These are phyloP conservation scores for Dactylis glomerata DNA, from an alignment of 176 grass and related monocot species.

Conservation along the genomic window DNA sequence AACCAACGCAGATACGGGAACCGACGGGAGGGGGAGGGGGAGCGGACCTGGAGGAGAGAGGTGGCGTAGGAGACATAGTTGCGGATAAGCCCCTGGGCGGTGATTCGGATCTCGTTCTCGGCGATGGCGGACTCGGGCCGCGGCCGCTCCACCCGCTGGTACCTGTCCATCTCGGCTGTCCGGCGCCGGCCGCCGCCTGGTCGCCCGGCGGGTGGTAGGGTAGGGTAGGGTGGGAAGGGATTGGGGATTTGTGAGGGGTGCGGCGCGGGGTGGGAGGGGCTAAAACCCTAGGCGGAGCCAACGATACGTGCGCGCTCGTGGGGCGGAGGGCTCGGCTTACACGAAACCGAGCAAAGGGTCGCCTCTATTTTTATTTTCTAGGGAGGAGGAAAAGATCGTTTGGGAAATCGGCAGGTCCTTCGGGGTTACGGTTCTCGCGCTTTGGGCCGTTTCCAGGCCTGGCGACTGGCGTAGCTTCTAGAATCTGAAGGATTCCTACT, in stretches of 20 bases:
- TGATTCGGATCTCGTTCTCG: conserved; percentile 99
- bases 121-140: conserved; percentile 73
- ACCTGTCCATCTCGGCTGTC: conserved; percentile 72
- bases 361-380: conserved; percentile 1
- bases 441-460: conserved; percentile 12
- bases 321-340: conserved; percentile 7
- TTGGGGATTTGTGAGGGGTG: conserved; percentile 36
- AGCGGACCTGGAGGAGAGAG: conserved; percentile 51
- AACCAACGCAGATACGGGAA: background rate
- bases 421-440: conserved; percentile 3
- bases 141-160: conserved; percentile 87
- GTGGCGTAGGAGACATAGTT: conserved; percentile 76
- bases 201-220: conserved; percentile 5
- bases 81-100: conserved; percentile 71
- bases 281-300: conserved; percentile 80
- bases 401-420: conserved; percentile 20
- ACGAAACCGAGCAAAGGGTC: conserved; percentile 22
- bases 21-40: background rate
- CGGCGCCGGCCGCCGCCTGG: conserved; percentile 27
- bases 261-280: conserved; percentile 24
- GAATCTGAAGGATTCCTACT: background rate
- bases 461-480: conserved; percentile 2
- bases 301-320: conserved; percentile 33
- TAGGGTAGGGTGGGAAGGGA: background rate
- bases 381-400: background rate